Evolutionary conservation across 805 yeast genomes (phyloP), one percentile per base, ranked within the genome.

Genomic region (Ogataea philodendri): DNA sequence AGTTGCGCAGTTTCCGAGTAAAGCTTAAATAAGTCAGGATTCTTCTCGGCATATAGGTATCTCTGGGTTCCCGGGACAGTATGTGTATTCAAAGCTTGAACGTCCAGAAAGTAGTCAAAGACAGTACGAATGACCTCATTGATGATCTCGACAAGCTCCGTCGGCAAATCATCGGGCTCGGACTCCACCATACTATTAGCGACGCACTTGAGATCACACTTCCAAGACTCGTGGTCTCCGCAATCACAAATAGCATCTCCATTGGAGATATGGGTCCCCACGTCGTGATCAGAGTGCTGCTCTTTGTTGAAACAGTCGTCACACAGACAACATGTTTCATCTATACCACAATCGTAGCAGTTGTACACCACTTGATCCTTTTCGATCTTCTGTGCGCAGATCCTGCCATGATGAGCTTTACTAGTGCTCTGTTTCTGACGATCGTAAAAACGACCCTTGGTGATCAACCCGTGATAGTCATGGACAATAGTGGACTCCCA

Each of bases 271-370:
- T 68, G 74, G 35, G 70, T 69, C 18, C 68, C 61, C 7, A 84
- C 84, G 41, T 74, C 74, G 52, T 84, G 95, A 34, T 70, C 78
- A 9, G 59, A 53, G 55, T 84, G 95, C 49, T 82, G 86, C 4
- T 70, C 71, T 36, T 72, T 70, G 54, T 81, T 80, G 62, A 82
- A 84, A 55, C 95, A 84, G 46, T 76, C 63, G 9, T 70, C 74
- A 59, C 95, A 84, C 17, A 84, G 55, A 21, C 85, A 88, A 65
- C 94, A 84, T 0, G 89, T 81, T 7, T 76, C 78, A 58, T 84
- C 95, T 42, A 71, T 74, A 0, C 84, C 86, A 65, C 95, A 84
- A 39, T 83, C 85, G 21, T 66, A 66, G 52, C 95, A 84, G 37
- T 86, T 65, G 54, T 81, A 84, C 14, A 82, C 80, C 1, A 81